Evolutionary conservation across 1,284 basidiomycete genomes (phyloP), one percentile per base, ranked within the genome.

Genomic region (Microbotryum saponariae): DNA sequence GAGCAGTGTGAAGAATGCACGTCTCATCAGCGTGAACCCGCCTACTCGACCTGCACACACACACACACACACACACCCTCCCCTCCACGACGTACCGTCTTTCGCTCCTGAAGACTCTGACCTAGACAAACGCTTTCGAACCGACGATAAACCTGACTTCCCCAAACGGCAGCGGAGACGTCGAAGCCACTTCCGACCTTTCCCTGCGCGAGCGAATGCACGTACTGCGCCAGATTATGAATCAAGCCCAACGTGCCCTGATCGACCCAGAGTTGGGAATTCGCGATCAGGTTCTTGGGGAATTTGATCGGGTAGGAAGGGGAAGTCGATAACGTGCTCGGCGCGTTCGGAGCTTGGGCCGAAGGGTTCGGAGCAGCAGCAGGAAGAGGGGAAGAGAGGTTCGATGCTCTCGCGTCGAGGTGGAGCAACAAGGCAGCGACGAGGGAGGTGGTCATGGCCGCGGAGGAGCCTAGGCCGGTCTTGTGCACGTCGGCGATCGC

Each of bases 161-260:
- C 96, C 77, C 89, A 98, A 4, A 92, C 87, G 0, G 94, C 93
- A 0, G 91, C 84, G 25, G 91, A 86, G 53, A 99, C 89, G 74
- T 99, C 96, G 76, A 99, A 99, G 1, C 96, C 96, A 68, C 88
- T 91, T 45, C 96, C 96, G 18, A 99, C 86, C 76, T 99, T 99
- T 51, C 96, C 96, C 77, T 99, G 96, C 0, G 96, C 96, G 31
- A 92, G 81, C 72, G 93, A 97, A 75, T 99, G 96, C 5, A 91
- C 85, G 70, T 88, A 93, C 75, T 99, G 96, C 1, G 94, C 85
- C n/a, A 90, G 81, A 72, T 96, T 93, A 77, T 99, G 96, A 0
- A 91, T 85, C 20, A 91, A 79, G 25, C 78, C 76, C 59, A 83
- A 77, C 4, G 81, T 83, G 18, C 78, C 76, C 68, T 77, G 77